Conservation (phyloP, 2,329 filamentous ascomycete genomes). For the Aspergillus arachidicola region DNA sequence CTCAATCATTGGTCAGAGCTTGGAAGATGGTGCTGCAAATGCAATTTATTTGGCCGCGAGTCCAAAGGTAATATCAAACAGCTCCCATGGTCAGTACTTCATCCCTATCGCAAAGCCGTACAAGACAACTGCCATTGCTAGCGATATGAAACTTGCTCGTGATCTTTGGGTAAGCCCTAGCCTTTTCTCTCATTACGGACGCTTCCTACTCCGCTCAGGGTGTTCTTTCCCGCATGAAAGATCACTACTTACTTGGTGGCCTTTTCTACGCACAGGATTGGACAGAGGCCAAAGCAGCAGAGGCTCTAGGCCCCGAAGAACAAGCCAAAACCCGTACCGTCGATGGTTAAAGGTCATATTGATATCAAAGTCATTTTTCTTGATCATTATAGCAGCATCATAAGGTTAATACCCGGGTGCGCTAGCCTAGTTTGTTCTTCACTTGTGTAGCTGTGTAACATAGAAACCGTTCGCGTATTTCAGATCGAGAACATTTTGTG, state of each 20-base stretch:
- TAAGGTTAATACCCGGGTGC: background rate
- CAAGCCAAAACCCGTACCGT: background rate
- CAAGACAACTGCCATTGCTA: conserved; percentile 26
- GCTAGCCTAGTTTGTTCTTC: background rate
- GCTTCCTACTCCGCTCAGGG: background rate
- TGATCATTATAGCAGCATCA: background rate
- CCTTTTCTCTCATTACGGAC: background rate
- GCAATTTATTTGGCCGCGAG: conserved; percentile 34
- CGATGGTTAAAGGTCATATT: too few relatives aligned
- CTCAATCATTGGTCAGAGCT: conserved; percentile 26
- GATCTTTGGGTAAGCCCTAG: conserved; percentile 33
- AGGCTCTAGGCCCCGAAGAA: conserved; percentile 17
- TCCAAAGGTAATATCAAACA: conserved; percentile 21
- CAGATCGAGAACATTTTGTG: background rate
- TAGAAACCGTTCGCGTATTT: background rate
- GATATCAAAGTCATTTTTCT: background rate
- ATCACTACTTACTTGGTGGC: background rate
- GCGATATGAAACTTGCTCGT: conserved; percentile 34
- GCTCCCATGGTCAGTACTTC: conserved; percentile 39
- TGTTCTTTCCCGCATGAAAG: background rate
- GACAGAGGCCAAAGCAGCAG: conserved; percentile 22
- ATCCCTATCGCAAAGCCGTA: conserved; percentile 38
- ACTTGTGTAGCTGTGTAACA: background rate
- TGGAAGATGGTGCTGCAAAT: conserved; percentile 32
- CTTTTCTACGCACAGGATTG: conserved; percentile 19